Evolutionary conservation across 306 rosid genomes (phyloP).

Genomic region (Dalbergia cultrata): DNA sequence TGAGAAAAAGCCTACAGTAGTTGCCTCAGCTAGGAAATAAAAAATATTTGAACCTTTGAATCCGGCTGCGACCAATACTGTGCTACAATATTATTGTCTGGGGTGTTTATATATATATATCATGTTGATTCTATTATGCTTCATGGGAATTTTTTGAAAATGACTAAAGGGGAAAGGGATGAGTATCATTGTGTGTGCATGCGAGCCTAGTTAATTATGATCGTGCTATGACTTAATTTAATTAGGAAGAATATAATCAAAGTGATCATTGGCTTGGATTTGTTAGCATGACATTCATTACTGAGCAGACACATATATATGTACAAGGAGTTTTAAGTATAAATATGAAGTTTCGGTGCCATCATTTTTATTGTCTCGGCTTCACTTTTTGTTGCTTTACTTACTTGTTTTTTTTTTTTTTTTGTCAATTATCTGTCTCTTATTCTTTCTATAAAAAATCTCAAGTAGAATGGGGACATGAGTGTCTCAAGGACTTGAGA

Average conservation of each 20-base stretch:
- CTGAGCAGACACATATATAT: constrained; percentile 33
- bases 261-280: constrained; percentile 41
- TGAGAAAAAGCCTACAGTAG: constrained; percentile 43
- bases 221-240: constrained; percentile 26
- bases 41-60: constrained; percentile 18
- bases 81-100: constrained; percentile 19
- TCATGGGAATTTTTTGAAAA: background rate
- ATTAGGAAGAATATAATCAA: constrained; percentile 33
- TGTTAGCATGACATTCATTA: constrained; percentile 40
- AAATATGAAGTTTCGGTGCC: constrained; percentile 34
- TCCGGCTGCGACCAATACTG: background rate
- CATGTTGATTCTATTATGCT: constrained; percentile 11
- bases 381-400: constrained; percentile 26
- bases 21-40: background rate
- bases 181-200: constrained; percentile 39
- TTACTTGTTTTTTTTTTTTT: constrained; percentile 47
- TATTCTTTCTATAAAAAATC: constrained; percentile 32
- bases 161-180: constrained; percentile 16
- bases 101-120: background rate
- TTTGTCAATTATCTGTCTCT: constrained; percentile 41
- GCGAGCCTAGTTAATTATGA: constrained; percentile 41
- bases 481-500: constrained; percentile 60
- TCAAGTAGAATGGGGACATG: constrained; percentile 59
- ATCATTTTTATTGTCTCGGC: constrained; percentile 35
- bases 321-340: constrained; percentile 16